Percentiles rank a stretch among this genome's conserved stretches.
Evolutionary conservation across 1,284 basidiomycete genomes (phyloP).

Genomic region (Filobasidium uniguttulatum): DNA sequence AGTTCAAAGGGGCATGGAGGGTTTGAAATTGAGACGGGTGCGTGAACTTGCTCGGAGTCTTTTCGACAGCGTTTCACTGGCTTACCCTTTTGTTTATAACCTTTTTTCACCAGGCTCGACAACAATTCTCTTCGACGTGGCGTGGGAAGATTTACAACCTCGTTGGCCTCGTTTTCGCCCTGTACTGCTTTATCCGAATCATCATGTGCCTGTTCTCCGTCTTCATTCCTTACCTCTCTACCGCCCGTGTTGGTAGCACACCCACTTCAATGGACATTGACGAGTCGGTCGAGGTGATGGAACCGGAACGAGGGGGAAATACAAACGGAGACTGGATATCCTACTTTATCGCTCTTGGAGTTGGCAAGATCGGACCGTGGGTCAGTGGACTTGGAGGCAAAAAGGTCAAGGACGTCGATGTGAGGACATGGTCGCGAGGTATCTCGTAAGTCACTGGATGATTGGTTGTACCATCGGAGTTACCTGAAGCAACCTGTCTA

Average conservation of each 20-base stretch:
- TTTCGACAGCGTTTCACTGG: neutral
- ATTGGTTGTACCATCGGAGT: neutral
- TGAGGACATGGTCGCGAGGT: slow-evolving; percentile 29
- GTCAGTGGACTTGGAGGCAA: slow-evolving; percentile 28
- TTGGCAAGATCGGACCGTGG: no score
- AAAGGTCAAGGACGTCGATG: slow-evolving; percentile 25
- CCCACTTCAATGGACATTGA: neutral
- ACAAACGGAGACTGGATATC: slow-evolving; percentile 38
- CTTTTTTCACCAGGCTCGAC: slow-evolving; percentile 20
- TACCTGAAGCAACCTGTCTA: neutral
- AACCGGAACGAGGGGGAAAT: slow-evolving; percentile 20
- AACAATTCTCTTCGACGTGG: slow-evolving; percentile 31
- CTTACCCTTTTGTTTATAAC: neutral
- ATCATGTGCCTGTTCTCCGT: slow-evolving; percentile 23
- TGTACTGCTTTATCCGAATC: slow-evolving; percentile 34
- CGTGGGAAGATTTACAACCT: slow-evolving; percentile 28
- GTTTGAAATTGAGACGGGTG: slow-evolving; percentile 29
- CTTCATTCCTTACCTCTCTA: slow-evolving; percentile 24
- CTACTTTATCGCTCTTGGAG: slow-evolving; percentile 31
- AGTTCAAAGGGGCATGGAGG: slow-evolving; percentile 24
- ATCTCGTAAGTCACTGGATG: slow-evolving; percentile 22
- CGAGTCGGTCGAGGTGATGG: neutral
- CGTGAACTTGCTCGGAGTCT: slow-evolving; percentile 2
- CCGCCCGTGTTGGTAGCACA: slow-evolving; percentile 14
- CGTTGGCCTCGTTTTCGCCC: slow-evolving; percentile 31